Percentiles rank a stretch among this genome's conserved stretches.
These are phyloP conservation scores for Glycine soja DNA, from an alignment of 306 rosid species.

Conservation along the genomic window DNA sequence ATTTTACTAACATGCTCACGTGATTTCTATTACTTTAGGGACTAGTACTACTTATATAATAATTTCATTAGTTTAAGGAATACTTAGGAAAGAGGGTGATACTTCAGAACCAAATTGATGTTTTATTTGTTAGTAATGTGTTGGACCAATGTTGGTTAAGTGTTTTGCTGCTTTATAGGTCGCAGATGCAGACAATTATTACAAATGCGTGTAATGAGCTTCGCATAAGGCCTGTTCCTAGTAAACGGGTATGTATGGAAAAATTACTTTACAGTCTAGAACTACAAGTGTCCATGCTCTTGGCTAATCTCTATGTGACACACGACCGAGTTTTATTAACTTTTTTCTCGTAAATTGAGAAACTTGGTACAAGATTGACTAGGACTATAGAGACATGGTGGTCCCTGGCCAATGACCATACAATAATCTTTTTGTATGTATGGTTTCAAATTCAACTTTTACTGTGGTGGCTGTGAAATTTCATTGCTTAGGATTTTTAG, in stretches of 20 bases:
- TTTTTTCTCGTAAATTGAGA: background rate
- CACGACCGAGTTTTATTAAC: background rate
- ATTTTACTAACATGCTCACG: too few relatives aligned
- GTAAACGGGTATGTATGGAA: constrained; percentile 80
- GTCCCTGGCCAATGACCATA: background rate
- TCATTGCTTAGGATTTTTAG: constrained; percentile 7
- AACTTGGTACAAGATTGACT: background rate
- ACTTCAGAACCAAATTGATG: too few relatives aligned
- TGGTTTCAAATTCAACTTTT: background rate
- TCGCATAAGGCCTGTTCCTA: constrained; percentile 78
- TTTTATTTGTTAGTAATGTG: background rate
- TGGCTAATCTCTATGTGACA: background rate
- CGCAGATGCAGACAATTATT: constrained; percentile 98
- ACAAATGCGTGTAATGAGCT: constrained; percentile 93
- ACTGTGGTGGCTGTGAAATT: background rate
- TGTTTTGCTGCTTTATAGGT: constrained; percentile 64
- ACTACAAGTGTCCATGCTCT: background rate
- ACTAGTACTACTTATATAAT: too few relatives aligned
- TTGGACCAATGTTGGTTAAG: background rate
- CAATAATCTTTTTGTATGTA: background rate
- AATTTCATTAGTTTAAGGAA: too few relatives aligned
- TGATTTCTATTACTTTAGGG: too few relatives aligned
- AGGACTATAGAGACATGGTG: background rate
- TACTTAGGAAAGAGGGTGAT: too few relatives aligned
- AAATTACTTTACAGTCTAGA: background rate